phyloP scores from a whole-genome alignment of 225 moss, liverwort and hornwort species.

The Polytrichum commune region DNA sequence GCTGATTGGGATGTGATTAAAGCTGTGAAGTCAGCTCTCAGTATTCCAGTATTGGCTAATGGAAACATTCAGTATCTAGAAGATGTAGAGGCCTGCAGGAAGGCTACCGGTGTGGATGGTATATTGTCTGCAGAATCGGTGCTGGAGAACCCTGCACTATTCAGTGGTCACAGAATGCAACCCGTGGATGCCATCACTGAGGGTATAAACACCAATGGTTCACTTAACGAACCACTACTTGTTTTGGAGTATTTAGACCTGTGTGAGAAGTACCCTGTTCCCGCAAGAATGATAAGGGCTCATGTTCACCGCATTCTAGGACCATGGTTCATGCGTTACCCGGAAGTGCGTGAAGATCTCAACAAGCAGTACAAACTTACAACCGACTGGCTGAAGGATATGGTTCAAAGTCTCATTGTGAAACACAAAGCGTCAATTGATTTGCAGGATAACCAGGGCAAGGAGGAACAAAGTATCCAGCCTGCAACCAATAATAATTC shows the following conservation, averaged over 20 bases:
- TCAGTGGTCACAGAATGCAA: conserved; percentile 54
- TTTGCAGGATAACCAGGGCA: background rate
- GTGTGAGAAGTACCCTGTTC: conserved; percentile 85
- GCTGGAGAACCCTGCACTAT: conserved; percentile 95
- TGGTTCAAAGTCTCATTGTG: conserved; percentile 66
- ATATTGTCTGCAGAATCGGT: conserved; percentile 98
- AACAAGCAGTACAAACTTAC: conserved; percentile 75
- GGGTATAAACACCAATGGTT: conserved; percentile 8
- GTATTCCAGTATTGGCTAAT: conserved; percentile 89
- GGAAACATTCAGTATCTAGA: conserved; percentile 92
- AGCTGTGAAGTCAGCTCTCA: conserved; percentile 68
- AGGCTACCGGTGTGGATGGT: conserved; percentile 76
- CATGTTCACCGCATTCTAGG: conserved; percentile 89
- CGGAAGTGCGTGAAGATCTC: conserved; percentile 70
- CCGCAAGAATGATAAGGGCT: conserved; percentile 88
- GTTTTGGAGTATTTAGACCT: conserved; percentile 81
- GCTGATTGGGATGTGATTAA: conserved; percentile 95
- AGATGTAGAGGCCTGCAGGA: conserved; percentile 77
- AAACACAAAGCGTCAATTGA: conserved; percentile 21
- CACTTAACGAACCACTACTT: conserved; percentile 55
- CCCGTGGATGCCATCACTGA: conserved; percentile 18
- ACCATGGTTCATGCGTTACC: conserved; percentile 76
- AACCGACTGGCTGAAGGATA: conserved; percentile 67
- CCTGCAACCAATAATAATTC: no score
- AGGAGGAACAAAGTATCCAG: no score